Percentiles rank a stretch among this genome's conserved stretches.
Conservation (phyloP, 1,284 basidiomycete species). For the Schizophyllum commune region DNA sequence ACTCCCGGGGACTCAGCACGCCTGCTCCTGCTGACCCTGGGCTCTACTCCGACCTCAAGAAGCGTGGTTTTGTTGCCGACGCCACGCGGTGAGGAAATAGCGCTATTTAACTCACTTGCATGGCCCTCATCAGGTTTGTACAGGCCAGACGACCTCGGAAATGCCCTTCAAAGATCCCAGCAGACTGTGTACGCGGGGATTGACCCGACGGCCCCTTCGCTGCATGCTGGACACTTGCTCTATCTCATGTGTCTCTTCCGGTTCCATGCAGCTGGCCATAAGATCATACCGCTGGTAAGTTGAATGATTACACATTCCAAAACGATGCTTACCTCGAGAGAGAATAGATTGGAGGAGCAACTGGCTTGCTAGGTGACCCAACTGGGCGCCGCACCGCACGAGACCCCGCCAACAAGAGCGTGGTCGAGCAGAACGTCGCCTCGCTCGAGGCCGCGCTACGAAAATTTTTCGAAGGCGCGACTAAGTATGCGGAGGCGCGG, state of each 20-base stretch:
- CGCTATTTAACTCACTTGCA: no score
- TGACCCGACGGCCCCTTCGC: constrained; percentile 84
- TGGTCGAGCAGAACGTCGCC: constrained; percentile 63
- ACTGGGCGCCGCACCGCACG: constrained; percentile 86
- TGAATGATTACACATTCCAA: constrained; percentile 1
- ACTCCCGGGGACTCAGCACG: background rate
- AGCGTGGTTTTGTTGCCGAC: background rate
- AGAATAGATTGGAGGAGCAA: constrained; percentile 87
- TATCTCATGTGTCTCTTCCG: constrained; percentile 85
- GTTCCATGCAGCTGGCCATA: constrained; percentile 80
- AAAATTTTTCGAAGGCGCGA: constrained; percentile 66
- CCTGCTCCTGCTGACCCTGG: background rate
- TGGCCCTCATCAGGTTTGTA: background rate
- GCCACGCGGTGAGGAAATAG: background rate
- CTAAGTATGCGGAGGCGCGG: constrained; percentile 45
- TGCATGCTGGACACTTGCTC: constrained; percentile 93
- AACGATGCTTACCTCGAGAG: background rate
- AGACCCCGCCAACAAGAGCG: constrained; percentile 51
- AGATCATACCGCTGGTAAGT: constrained; percentile 73
- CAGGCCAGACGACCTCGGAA: background rate
- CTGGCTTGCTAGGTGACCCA: constrained; percentile 95
- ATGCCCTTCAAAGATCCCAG: background rate
- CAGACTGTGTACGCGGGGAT: constrained; percentile 82
- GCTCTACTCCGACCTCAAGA: background rate
- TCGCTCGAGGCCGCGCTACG: constrained; percentile 62